Percentiles rank a stretch among this genome's conserved stretches.
Conservation (phyloP, 1,284 basidiomycete genomes). For the Ustilago cynodontis region DNA sequence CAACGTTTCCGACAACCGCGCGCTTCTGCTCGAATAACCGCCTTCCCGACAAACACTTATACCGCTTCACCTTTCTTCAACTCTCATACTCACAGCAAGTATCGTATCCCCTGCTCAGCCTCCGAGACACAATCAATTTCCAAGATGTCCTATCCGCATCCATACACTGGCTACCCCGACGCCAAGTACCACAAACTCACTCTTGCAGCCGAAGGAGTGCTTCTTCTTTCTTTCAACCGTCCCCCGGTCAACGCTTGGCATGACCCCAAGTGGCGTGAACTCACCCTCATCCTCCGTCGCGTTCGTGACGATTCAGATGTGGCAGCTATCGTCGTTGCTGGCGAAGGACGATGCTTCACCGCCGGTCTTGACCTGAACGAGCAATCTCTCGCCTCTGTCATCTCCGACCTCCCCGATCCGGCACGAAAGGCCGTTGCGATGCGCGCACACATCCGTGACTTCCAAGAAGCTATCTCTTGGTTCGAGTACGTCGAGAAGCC, state of each 20-base stretch:
- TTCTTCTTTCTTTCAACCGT: slow-evolving; percentile 62
- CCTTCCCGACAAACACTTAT: slow-evolving; percentile 3
- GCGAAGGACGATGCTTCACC: slow-evolving; percentile 66
- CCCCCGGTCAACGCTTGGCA: slow-evolving; percentile 66
- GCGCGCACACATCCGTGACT: slow-evolving; percentile 63
- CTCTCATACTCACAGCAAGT: neutral
- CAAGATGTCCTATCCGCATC: slow-evolving; percentile 49
- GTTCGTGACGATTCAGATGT: slow-evolving; percentile 62
- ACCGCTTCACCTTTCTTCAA: neutral
- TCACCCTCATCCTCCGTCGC: slow-evolving; percentile 55
- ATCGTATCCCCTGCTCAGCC: neutral
- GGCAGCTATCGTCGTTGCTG: slow-evolving; percentile 64
- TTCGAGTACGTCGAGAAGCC: slow-evolving; percentile 80
- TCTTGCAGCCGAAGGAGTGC: slow-evolving; percentile 54
- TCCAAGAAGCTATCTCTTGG: slow-evolving; percentile 66
- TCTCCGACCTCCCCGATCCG: slow-evolving; percentile 50
- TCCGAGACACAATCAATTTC: no score
- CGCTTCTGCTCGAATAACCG: neutral
- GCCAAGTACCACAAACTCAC: slow-evolving; percentile 58
- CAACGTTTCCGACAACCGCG: slow-evolving; percentile 10
- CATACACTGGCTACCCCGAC: slow-evolving; percentile 36
- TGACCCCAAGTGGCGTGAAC: slow-evolving; percentile 64
- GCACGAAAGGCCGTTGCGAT: slow-evolving; percentile 62
- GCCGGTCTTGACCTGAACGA: slow-evolving; percentile 67
- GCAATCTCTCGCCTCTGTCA: slow-evolving; percentile 26